These are phyloP conservation scores for Populus tomentosa DNA, from an alignment of 441 rosid species.

Conservation along the genomic window DNA sequence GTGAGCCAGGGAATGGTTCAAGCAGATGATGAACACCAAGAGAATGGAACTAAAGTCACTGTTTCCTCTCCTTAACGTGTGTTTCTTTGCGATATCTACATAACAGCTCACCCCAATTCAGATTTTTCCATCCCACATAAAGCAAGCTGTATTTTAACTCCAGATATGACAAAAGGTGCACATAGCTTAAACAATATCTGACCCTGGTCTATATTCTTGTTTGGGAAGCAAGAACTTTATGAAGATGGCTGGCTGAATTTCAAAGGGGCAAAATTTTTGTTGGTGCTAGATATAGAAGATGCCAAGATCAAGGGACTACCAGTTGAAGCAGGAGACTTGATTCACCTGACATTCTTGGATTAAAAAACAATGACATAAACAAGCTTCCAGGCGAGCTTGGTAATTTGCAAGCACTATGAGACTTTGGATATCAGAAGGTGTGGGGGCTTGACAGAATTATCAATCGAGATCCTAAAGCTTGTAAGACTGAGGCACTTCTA, in stretches of 20 bases:
- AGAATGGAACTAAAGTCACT: conserved; percentile 18
- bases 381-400: conserved; percentile 30
- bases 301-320: conserved; percentile 28
- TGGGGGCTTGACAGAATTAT: conserved; percentile 20
- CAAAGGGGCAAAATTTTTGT: conserved; percentile 28
- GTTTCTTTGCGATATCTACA: conserved; percentile 16
- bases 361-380: conserved; percentile 26
- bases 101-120: conserved; percentile 7
- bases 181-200: conserved; percentile 15
- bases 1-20: conserved; percentile 33
- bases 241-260: conserved; percentile 34
- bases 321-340: conserved; percentile 34
- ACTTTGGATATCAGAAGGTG: conserved; percentile 39
- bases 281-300: conserved; percentile 32
- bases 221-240: conserved; percentile 18
- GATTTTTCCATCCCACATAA: conserved; percentile 12
- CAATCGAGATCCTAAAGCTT: conserved; percentile 22
- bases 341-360: conserved; percentile 39
- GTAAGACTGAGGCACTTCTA: conserved; percentile 29
- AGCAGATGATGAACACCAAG: conserved; percentile 12
- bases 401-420: conserved; percentile 23
- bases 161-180: conserved; percentile 21
- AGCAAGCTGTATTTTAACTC: conserved; percentile 20
- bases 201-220: conserved; percentile 28
- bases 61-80: conserved; percentile 18